These are phyloP conservation scores for Piper betle DNA, from an alignment of 164 flowering plant genomes.

Conservation along the genomic window DNA sequence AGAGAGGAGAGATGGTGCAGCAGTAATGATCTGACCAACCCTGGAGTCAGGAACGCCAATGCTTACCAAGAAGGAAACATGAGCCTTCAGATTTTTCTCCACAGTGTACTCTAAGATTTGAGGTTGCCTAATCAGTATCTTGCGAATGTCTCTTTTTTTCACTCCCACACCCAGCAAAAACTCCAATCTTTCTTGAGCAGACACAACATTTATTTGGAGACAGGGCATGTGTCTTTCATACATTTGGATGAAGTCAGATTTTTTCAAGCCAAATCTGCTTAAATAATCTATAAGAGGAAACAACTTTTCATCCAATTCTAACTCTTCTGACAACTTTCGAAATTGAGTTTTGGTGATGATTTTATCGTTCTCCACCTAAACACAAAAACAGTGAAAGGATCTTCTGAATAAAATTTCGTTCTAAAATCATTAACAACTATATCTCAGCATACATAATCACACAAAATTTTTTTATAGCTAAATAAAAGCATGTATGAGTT, in stretches of 20 bases:
- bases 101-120: conserved; percentile 79
- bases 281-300: conserved; percentile 85
- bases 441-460: conserved; percentile 8
- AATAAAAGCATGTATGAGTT: no score
- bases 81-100: conserved; percentile 72
- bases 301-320: conserved; percentile 68
- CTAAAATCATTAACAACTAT: neutral
- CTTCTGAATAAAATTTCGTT: neutral
- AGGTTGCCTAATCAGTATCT: conserved; percentile 83
- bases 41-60: conserved; percentile 69
- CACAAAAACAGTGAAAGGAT: conserved; percentile 7
- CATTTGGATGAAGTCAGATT: conserved; percentile 76
- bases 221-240: conserved; percentile 84
- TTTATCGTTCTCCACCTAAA: conserved; percentile 29
- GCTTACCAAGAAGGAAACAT: conserved; percentile 56
- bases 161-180: conserved; percentile 78
- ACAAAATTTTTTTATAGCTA: neutral
- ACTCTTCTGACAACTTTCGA: conserved; percentile 45
- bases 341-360: conserved; percentile 21
- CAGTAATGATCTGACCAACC: conserved; percentile 68
- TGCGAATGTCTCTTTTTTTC: conserved; percentile 66
- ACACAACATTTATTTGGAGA: conserved; percentile 63
- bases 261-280: conserved; percentile 70
- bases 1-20: conserved; percentile 84
- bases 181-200: conserved; percentile 76